Conservation (phyloP, 2,329 filamentous ascomycete genomes). For the Xylaria sp. region DNA sequence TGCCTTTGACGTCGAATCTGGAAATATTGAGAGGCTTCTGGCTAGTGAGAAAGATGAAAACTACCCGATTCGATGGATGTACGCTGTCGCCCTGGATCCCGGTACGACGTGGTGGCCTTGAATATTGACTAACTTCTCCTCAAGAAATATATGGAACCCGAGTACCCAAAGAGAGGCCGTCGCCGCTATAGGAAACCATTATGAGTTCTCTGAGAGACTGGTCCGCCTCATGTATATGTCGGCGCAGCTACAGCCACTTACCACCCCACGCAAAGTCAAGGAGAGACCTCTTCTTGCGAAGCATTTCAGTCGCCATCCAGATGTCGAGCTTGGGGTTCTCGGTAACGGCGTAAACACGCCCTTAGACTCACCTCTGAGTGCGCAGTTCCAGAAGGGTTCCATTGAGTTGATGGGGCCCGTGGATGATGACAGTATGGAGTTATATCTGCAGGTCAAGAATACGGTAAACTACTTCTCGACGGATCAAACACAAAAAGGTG, state of each 20-base stretch:
- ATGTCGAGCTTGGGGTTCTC: conserved; percentile 42
- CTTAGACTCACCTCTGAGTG: conserved; percentile 25
- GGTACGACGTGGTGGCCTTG: neutral
- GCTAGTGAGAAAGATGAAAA: conserved; percentile 52
- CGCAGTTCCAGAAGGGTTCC: conserved; percentile 23
- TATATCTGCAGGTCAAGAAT: conserved; percentile 69
- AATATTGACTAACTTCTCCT: conserved; percentile 27
- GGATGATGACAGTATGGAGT: conserved; percentile 47
- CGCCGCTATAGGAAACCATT: conserved; percentile 66
- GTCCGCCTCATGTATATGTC: conserved; percentile 65
- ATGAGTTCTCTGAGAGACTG: conserved; percentile 75
- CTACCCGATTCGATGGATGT: conserved; percentile 75
- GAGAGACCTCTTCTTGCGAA: conserved; percentile 32
- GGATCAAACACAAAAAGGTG: conserved; percentile 74
- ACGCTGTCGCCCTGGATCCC: conserved; percentile 47
- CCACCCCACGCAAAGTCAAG: conserved; percentile 27
- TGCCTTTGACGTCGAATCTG: conserved; percentile 62
- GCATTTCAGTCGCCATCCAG: conserved; percentile 34
- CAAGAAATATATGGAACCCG: conserved; percentile 76
- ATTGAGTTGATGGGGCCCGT: conserved; percentile 20
- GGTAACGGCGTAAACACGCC: conserved; percentile 21
- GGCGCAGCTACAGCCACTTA: conserved; percentile 28
- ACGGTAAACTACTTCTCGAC: conserved; percentile 82
- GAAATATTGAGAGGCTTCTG: conserved; percentile 56
- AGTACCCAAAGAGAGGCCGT: conserved; percentile 68